These are phyloP conservation scores for Ceratocystiopsis sp. DNA, from an alignment of 2,329 filamentous ascomycete genomes.

Conservation along the genomic window DNA sequence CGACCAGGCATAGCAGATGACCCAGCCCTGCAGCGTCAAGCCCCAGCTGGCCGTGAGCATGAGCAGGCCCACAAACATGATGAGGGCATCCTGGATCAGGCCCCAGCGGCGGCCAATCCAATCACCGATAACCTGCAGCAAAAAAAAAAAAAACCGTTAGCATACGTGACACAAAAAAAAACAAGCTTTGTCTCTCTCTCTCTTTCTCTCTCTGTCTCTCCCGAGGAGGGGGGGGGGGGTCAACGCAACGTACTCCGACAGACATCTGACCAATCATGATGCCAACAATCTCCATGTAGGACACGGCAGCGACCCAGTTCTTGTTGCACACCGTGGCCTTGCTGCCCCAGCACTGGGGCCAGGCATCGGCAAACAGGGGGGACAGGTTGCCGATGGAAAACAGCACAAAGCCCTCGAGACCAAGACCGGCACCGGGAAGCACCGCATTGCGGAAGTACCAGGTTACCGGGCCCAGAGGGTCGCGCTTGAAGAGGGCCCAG, in stretches of 20 bases:
- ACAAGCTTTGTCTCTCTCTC: neutral
- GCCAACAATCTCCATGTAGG: constrained; percentile 83
- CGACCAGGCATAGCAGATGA: constrained; percentile 91
- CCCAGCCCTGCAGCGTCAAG: constrained; percentile 73
- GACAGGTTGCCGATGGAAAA: constrained; percentile 93
- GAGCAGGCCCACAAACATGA: constrained; percentile 86
- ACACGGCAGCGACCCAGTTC: constrained; percentile 70
- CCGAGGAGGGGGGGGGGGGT: neutral
- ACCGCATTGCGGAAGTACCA: constrained; percentile 88
- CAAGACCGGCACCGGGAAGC: constrained; percentile 78
- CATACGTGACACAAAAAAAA: neutral
- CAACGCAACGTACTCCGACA: constrained; percentile 47
- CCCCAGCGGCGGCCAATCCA: constrained; percentile 87
- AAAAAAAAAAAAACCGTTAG: neutral
- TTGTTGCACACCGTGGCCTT: constrained; percentile 46
- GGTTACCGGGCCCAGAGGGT: constrained; percentile 66
- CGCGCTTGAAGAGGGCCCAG: constrained; percentile 67
- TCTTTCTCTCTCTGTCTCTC: no score
- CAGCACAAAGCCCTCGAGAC: constrained; percentile 86
- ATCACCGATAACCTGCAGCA: constrained; percentile 34
- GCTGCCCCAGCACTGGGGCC: constrained; percentile 58
- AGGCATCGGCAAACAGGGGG: constrained; percentile 61
- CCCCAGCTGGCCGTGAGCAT: constrained; percentile 92
- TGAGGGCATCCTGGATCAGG: constrained; percentile 82
- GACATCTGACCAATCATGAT: constrained; percentile 88